These are phyloP conservation scores for Simplicillium sp. DNA, from an alignment of 2,329 filamentous ascomycete species.

Conservation along the genomic window DNA sequence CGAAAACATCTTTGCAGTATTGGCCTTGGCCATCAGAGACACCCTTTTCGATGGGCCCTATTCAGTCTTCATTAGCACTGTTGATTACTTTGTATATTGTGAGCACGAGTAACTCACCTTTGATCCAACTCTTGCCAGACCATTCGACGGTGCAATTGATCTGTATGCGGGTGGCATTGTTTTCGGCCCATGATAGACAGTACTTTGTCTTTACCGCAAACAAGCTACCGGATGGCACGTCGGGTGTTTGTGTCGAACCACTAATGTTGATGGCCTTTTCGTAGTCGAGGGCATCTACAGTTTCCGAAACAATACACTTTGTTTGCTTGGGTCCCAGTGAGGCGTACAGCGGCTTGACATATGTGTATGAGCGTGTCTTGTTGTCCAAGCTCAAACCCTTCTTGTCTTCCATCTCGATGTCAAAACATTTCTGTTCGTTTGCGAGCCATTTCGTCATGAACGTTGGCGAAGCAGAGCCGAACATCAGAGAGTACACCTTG, in stretches of 20 bases:
- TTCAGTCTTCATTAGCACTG: constrained; percentile 13
- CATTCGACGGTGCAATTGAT: constrained; percentile 91
- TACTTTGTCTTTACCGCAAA: constrained; percentile 92
- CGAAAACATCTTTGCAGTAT: constrained; percentile 74
- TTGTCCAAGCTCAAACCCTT: constrained; percentile 68
- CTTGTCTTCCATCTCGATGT: constrained; percentile 81
- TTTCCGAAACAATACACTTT: constrained; percentile 83
- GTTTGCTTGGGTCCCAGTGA: constrained; percentile 89
- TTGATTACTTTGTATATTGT: neutral
- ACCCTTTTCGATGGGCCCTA: constrained; percentile 92
- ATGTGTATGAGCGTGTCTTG: constrained; percentile 66
- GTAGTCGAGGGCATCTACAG: constrained; percentile 73
- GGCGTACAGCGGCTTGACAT: constrained; percentile 81
- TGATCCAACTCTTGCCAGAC: constrained; percentile 97
- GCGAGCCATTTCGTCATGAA: constrained; percentile 86
- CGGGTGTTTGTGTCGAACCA: constrained; percentile 79
- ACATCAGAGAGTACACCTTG: constrained; percentile 82
- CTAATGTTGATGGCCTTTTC: constrained; percentile 81
- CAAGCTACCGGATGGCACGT: constrained; percentile 88
- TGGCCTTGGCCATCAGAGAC: constrained; percentile 80
- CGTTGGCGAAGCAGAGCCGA: constrained; percentile 66
- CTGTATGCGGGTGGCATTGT: constrained; percentile 74
- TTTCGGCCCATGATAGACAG: constrained; percentile 84
- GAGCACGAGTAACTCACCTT: constrained; percentile 50
- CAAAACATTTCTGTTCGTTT: constrained; percentile 78